Base-by-base conservation (phyloP, 306 rosid genomes). In the Adenanthera pavonina region DNA sequence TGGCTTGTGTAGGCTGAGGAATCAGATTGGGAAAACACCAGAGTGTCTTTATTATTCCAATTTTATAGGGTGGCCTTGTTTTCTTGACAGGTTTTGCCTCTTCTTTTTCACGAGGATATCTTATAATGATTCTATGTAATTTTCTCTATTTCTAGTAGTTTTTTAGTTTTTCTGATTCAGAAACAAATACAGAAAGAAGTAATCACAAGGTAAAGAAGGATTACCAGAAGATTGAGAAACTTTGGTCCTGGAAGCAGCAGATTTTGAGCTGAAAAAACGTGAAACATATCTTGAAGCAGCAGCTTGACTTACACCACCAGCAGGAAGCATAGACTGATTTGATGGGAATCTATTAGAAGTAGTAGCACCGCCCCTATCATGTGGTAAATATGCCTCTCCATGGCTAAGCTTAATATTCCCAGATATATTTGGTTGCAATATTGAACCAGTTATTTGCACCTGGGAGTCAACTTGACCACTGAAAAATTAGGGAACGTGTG, bases 381-480 rank as follows among this genome's bases (percentile, higher is more conserved):
- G 98, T 12, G 98, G 98, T 70, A 94, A 85, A 89, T 94, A 94
- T 85, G 98, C 98, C 87, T 94, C 98, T 81, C 98, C 98, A 5
- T 88, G 97, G 89, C 98, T 91, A 86, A 92, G 79, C 88, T 94
- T 93, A 74, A 94, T 89, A 70, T 79, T 92, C 78, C 97, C 98
- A 81, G 98, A 90, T 60, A 94, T 92, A 79, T 89, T 89, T 64
- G 94, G 98, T 91, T 92, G 92, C 88, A 92, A 88, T 74, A 94
- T 91, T 7, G 98, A 94, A 76, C 98, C 98, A 73, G 94, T 90
- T 86, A 94, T 92, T 89, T 94, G 97, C 91, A 94, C 79, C 84
- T 92, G 97, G 72, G 98, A 86, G 87, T 94, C 98, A 84, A 94
- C 97, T 90, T 92, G 98, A 77, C 97, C 98, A 83, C 98, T 94